Base-by-base conservation (phyloP, 768 basidiomycete species). In the Solioccasus polychromus region DNA sequence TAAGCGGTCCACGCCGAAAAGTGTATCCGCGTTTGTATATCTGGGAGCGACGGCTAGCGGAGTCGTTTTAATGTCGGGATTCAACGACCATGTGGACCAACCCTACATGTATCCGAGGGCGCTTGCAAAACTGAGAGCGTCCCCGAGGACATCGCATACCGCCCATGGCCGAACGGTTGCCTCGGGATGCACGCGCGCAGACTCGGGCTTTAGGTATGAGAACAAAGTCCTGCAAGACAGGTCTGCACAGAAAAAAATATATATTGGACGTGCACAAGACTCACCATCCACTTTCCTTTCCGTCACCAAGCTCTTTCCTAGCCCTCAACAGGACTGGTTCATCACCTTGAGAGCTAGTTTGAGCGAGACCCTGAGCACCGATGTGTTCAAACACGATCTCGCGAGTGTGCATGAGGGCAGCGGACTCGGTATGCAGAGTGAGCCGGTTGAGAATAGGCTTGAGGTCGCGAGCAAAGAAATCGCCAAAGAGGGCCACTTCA, bases 91-190 rank as follows among this genome's bases (percentile, higher is more conserved):
- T 37, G 34, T 24, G 37, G 39, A 50, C 24, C 39, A 24, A 24
- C 64, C 81, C 48, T 64, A 88, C 83, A 77, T 64, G 55, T 88
- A 92, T 47, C 89, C 89, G 23, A 92, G 68, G 3, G 86, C 85
- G 41, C 80, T 84, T 12, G 88, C 87, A 61, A 91, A 90, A 58
- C 82, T 82, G 25, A 88, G 66, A 10, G 86, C 87, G 62, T 92
- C 87, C 1, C 89, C 89, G 20, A 79, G 72, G 18, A 92, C 83
- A 57, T 88, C 79, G 49, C 82, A 85, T 25, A 79, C 84, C 12
- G 87, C 83, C 83, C 89, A 91, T 9, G 90, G 87, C 39, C 89
- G 76, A 37, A 92, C 89, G 3, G 90, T 92, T 2, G 88, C 88
- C 60, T 91, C 88, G 9, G 89, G 88, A 54, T 91, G 85, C 14